These are phyloP conservation scores for Macrocybe sp. DNA, from an alignment of 1,284 basidiomycete species.

Conservation along the genomic window DNA sequence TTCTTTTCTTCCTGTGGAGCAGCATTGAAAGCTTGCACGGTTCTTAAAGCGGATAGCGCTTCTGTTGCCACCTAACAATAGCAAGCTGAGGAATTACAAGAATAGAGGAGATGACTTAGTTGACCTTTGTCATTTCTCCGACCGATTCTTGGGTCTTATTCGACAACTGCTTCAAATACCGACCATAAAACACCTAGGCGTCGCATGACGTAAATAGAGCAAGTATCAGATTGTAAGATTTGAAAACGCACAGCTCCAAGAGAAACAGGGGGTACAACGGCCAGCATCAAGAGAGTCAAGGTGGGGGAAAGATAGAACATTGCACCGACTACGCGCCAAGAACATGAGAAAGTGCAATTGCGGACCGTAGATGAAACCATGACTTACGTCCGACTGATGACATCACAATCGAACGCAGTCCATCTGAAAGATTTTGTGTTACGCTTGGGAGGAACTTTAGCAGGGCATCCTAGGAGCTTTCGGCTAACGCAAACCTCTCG, in stretches of 20 bases:
- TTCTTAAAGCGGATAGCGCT: slow-evolving; percentile 88
- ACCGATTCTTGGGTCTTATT: slow-evolving; percentile 92
- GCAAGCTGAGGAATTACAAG: slow-evolving; percentile 13
- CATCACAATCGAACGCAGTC: slow-evolving; percentile 83
- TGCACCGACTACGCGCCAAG: slow-evolving; percentile 63
- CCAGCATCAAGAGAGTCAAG: slow-evolving; percentile 89
- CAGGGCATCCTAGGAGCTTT: background rate
- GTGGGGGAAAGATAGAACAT: slow-evolving; percentile 96
- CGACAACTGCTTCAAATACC: slow-evolving; percentile 89
- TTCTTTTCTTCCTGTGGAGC: slow-evolving; percentile 68
- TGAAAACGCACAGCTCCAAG: slow-evolving; percentile 75
- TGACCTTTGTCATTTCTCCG: slow-evolving; percentile 88
- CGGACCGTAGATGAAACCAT: background rate
- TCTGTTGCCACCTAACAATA: slow-evolving; percentile 65
- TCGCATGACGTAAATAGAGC: background rate
- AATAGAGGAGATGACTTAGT: background rate
- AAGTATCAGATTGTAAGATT: background rate
- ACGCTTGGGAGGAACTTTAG: slow-evolving; percentile 45
- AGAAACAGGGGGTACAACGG: slow-evolving; percentile 92
- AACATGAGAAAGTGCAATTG: slow-evolving; percentile 7
- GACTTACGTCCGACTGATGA: slow-evolving; percentile 81
- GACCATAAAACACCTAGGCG: slow-evolving; percentile 86
- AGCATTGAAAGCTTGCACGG: slow-evolving; percentile 90
- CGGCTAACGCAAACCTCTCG: slow-evolving; percentile 59
- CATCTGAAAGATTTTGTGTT: slow-evolving; percentile 90